These are phyloP conservation scores for Tetradesmus obliquus DNA, from an alignment of 139 green algal species.

Conservation along the genomic window DNA sequence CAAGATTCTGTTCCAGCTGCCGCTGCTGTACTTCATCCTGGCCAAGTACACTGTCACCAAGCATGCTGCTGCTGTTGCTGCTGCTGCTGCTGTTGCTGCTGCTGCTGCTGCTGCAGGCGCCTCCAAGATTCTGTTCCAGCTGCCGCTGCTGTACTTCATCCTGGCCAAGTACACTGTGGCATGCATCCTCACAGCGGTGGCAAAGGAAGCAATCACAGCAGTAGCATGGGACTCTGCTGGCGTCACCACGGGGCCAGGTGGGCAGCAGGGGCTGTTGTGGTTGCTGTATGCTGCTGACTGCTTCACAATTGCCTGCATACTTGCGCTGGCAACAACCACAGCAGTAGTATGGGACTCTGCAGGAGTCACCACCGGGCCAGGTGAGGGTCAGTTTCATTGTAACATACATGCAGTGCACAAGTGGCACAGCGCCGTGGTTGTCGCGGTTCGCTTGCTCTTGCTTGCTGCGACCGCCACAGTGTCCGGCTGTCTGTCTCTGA, in stretches of 20 bases:
- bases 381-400: too few species aligned
- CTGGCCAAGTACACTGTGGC: conserved; percentile 63
- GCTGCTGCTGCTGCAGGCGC: conserved; percentile 37
- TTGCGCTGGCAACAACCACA: conserved; percentile 45
- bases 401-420: too few species aligned
- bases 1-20: background rate
- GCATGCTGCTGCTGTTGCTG: background rate
- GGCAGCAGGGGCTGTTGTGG: background rate
- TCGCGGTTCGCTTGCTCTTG: background rate
- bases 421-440: too few species aligned
- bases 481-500: too few species aligned
- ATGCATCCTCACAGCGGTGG: conserved; percentile 43
- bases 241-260: conserved; percentile 18
- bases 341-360: conserved; percentile 60
- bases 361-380: conserved; percentile 17
- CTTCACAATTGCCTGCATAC: too few species aligned
- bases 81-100: background rate
- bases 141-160: conserved; percentile 67
- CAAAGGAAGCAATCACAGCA: conserved; percentile 53
- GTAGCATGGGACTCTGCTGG: conserved; percentile 62
- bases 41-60: background rate
- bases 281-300: too few species aligned
- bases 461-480: too few species aligned
- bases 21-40: background rate
- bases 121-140: conserved; percentile 60